Evolutionary conservation across 2,329 filamentous ascomycete species (phyloP).

Genomic region (Cyphellophora europaea): DNA sequence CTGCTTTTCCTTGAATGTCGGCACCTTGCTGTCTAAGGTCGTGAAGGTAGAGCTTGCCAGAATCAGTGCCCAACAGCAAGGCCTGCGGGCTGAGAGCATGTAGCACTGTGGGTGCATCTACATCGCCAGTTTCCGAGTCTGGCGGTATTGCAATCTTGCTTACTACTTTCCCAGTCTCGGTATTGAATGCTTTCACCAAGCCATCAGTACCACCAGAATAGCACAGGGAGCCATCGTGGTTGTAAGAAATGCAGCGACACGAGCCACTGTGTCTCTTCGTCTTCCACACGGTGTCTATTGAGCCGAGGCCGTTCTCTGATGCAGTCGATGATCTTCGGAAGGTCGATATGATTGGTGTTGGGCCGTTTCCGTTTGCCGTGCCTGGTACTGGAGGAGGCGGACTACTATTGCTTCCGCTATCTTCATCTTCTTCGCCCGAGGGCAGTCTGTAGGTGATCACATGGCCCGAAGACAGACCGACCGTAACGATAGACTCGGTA

Average conservation of each 20-base stretch:
- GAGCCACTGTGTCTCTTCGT: conserved; percentile 89
- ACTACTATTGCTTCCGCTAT: conserved; percentile 20
- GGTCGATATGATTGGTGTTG: conserved; percentile 11
- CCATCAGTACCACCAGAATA: conserved; percentile 55
- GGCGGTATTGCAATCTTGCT: conserved; percentile 72
- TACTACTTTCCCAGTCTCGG: conserved; percentile 55
- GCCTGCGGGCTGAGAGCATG: conserved; percentile 80
- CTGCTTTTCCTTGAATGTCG: conserved; percentile 38
- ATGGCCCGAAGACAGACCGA: conserved; percentile 56
- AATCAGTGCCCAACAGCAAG: conserved; percentile 82
- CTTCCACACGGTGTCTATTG: conserved; percentile 75
- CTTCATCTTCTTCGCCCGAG: conserved; percentile 40
- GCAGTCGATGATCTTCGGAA: conserved; percentile 23
- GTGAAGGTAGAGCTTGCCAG: conserved; percentile 76
- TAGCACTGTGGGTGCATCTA: conserved; percentile 68
- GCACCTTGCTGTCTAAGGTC: conserved; percentile 52
- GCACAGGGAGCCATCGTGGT: conserved; percentile 62
- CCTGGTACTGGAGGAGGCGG: neutral
- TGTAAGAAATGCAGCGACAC: conserved; percentile 73
- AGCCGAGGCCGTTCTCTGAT: conserved; percentile 55
- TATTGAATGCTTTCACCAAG: conserved; percentile 51
- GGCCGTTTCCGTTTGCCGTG: neutral
- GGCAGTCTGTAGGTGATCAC: conserved; percentile 53
- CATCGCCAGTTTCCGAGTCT: conserved; percentile 2
- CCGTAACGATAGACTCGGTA: conserved; percentile 69